Evolutionary conservation across 441 rosid genomes (phyloP).

Genomic region (Arabidopsis hybrid): DNA sequence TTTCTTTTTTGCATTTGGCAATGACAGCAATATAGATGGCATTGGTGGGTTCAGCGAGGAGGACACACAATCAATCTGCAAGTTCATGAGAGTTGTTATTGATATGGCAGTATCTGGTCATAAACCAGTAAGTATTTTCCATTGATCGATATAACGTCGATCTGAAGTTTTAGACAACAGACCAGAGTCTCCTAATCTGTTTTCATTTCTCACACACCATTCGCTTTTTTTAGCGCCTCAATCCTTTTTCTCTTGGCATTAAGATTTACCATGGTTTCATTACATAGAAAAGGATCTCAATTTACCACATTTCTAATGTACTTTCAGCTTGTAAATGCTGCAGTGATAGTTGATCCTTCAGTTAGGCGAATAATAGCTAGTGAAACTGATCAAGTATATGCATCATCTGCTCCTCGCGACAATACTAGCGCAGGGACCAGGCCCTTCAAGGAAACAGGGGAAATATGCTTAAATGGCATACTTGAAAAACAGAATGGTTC

Average conservation of each 20-base stretch:
- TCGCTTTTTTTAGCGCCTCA: background rate
- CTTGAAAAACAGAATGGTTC: slow-evolving; percentile 37
- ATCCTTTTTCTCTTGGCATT: background rate
- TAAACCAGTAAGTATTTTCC: slow-evolving; percentile 57
- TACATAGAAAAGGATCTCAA: background rate
- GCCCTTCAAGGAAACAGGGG: slow-evolving; percentile 9
- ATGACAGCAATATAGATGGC: slow-evolving; percentile 81
- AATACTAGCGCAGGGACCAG: slow-evolving; percentile 28
- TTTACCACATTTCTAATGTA: slow-evolving; percentile 13
- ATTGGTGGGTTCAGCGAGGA: slow-evolving; percentile 79
- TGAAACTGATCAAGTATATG: slow-evolving; percentile 66
- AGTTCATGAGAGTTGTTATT: slow-evolving; percentile 68
- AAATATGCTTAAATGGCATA: slow-evolving; percentile 41
- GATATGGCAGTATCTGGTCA: slow-evolving; percentile 69
- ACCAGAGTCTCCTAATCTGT: background rate
- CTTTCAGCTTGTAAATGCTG: slow-evolving; percentile 79
- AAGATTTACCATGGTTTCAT: background rate
- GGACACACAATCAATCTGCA: slow-evolving; percentile 56
- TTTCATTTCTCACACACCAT: background rate
- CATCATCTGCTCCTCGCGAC: slow-evolving; percentile 36
- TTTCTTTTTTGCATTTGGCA: slow-evolving; percentile 10
- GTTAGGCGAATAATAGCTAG: slow-evolving; percentile 61
- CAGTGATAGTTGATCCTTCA: slow-evolving; percentile 80
- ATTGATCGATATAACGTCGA: background rate
- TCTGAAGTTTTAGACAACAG: slow-evolving; percentile 17